phyloP scores from a whole-genome alignment of 1,284 basidiomycete species.

The Heimioporus retisporus region DNA sequence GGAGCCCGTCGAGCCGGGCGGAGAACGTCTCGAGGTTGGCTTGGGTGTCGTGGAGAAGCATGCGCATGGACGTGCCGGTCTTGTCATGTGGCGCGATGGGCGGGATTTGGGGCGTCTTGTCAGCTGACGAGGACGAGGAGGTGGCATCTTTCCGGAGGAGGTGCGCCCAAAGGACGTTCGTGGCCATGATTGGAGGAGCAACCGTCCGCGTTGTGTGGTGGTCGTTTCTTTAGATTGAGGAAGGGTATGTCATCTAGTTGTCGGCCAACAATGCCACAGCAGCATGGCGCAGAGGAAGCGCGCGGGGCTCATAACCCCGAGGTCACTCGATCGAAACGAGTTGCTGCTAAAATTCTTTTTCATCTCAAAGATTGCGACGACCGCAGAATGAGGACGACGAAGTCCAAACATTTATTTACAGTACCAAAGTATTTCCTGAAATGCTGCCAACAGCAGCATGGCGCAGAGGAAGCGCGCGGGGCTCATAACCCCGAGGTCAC shows the following conservation, averaged over 20 bases:
- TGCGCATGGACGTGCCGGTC: slow-evolving; percentile 70
- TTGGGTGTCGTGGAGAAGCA: slow-evolving; percentile 76
- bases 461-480: no score
- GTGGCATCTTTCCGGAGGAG: slow-evolving; percentile 54
- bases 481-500: no score
- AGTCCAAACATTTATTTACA: no score
- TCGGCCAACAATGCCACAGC: slow-evolving; percentile 9
- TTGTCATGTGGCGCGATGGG: slow-evolving; percentile 68
- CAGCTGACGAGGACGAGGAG: slow-evolving; percentile 1
- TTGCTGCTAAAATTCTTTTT: slow-evolving; percentile 7
- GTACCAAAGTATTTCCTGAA: no score
- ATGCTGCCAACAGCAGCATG: slow-evolving; percentile 40
- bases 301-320: no score
- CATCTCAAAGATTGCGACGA: no score
- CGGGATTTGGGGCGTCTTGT: slow-evolving; percentile 29
- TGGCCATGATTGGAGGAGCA: slow-evolving; percentile 18
- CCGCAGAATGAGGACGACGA: no score
- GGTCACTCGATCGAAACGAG: no score
- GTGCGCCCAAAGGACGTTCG: slow-evolving; percentile 59
- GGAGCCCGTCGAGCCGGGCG: slow-evolving; percentile 56
- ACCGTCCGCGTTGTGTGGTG: not conserved
- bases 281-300: slow-evolving; percentile 31
- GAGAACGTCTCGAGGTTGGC: slow-evolving; percentile 71
- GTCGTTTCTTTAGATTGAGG: no score
- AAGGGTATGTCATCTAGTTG: not conserved